These are phyloP conservation scores for Malassezia psittaci DNA, from an alignment of 1,284 basidiomycete species.

Conservation along the genomic window DNA sequence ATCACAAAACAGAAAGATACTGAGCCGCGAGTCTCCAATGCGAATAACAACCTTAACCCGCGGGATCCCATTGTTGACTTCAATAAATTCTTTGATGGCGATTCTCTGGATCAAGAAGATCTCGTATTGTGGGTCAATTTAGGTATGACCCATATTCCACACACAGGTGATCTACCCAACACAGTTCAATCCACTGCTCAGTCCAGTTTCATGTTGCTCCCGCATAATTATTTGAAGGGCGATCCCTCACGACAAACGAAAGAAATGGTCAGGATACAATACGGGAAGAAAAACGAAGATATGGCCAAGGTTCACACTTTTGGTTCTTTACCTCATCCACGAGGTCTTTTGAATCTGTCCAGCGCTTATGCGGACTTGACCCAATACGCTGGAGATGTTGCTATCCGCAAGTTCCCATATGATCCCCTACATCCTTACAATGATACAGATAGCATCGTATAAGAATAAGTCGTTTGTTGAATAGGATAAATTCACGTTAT, in stretches of 20 bases:
- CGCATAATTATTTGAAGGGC: background rate
- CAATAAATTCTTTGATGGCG: constrained; percentile 42
- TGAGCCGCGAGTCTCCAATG: constrained; percentile 16
- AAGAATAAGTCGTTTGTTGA: background rate
- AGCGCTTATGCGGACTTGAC: constrained; percentile 2
- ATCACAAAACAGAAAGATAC: constrained; percentile 28
- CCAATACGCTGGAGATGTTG: background rate
- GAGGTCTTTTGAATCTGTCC: background rate
- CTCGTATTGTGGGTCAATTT: constrained; percentile 37
- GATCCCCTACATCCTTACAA: background rate
- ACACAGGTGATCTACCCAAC: constrained; percentile 26
- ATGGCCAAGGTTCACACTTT: background rate
- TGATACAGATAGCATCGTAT: background rate
- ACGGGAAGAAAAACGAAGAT: background rate
- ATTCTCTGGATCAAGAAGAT: constrained; percentile 46
- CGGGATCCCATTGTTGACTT: constrained; percentile 37
- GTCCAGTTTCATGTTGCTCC: background rate
- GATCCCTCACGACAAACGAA: background rate
- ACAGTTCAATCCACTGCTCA: constrained; percentile 9
- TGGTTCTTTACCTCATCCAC: background rate
- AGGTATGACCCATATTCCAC: constrained; percentile 27
- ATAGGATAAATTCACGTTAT: no score
- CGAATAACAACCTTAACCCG: constrained; percentile 21
- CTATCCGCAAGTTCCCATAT: background rate
- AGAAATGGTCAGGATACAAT: background rate